Evolutionary conservation across 176 grass and related monocot genomes (phyloP), one percentile per base, ranked within the genome.

Genomic region (Avena eriantha): DNA sequence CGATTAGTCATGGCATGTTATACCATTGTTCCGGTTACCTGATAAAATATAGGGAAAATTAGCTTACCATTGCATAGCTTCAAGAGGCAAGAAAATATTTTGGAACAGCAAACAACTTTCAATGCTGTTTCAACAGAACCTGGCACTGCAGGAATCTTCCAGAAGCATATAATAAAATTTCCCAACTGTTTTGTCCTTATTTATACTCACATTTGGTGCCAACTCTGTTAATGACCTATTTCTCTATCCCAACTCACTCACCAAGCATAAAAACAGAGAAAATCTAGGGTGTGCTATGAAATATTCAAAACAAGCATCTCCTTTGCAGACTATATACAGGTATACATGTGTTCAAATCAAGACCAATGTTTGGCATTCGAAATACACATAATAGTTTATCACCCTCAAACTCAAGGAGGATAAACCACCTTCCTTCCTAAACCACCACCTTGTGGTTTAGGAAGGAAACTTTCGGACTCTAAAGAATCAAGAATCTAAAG

Each of bases 231-330:
- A 61, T 61, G 23, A 60, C 23, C 10, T 29, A 29, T 29, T 21
- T 36, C 5, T 5, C 4, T 36, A 23, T 22, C 23, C 10, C 9
- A 23, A 22, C 9, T 58, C 18, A 8, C 7, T n/a, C n/a, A 72
- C 21, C 39, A 72, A 72, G 69, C 19, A 46, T 46, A 46, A 23
- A 43, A 13, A 23, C 65, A 12, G 22, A 43, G 36, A 14, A 46
- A 72, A 72, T 6, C 17, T 16, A 11, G 64, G 36, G 71, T 88
- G 85, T 86, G 81, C 67, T 75, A 69, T 46, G 19, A 36, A 8
- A 31, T 35, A 31, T 34, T 35, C 6, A 33, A 16, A 35, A 67
- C 29, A 35, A 36, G 34, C 11, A 41, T 69, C 14, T 18, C 64
- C 29, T 17, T 67, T 69, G 8, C 19, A 69, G 3, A 69, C 8